Base-by-base conservation (phyloP, 2,329 filamentous ascomycete genomes). In the Aspergillus calidoustus region DNA sequence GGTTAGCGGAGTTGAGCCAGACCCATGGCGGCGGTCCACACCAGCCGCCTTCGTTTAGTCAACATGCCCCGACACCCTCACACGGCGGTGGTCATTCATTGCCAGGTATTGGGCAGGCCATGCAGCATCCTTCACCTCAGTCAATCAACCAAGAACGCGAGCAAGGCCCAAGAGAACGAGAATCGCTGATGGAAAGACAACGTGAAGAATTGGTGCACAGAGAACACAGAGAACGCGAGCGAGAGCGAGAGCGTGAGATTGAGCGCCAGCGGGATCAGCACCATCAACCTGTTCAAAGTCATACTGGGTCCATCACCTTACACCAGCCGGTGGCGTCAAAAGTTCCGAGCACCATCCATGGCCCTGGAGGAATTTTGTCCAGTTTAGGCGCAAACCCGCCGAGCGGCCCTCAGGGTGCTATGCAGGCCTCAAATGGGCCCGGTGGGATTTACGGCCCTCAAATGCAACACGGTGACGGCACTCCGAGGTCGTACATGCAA, bases 301-400 rank as follows among this genome's bases (percentile, higher is more conserved):
- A 91, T 73, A 89, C 91, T 44, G 92, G 90, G 60, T 92, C 93
- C 3, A 91, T 97, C 58, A 92, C 93, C 58, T 89, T 98, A 70
- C 94, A 98, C 78, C 94, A 98, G 77, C 94, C 94, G 5, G 93
- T 97, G 62, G 94, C 94, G 64, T 88, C 93, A 73, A 83, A 93
- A 78, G 83, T 92, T 65, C 80, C 90, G 60, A 90, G 89, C 66
- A 90, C 92, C 56, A 96, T 97, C 60, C 94, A 97, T 74, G 96
- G 93, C 50, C 94, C 94, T 1, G 94, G 95, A 68, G 94, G 94
- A 8, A 84, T 98, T 41, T 86, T 98, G 44, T 87, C 89, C 8
- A 92, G 89, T 67, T 87, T 92, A 69, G 87, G 88, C 56, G 84
- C 85, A 38, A 84, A 85, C 38, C 82, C 85, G 30, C 77, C 83